phyloP scores from a whole-genome alignment of 306 rosid genomes.

The Gastrolobium bilobum region DNA sequence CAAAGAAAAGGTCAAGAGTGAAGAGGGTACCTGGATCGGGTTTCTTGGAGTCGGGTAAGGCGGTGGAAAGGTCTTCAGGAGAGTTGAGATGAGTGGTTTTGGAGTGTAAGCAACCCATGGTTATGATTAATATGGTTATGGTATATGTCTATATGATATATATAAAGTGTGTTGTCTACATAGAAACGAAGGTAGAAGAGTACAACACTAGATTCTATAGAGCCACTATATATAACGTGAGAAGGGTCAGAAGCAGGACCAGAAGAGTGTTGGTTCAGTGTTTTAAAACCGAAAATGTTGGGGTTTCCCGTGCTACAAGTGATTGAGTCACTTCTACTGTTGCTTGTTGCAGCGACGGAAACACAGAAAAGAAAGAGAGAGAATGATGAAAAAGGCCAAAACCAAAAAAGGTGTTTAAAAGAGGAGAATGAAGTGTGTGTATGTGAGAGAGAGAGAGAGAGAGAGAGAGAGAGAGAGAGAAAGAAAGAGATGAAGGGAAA shows the following conservation, averaged over 20 bases:
- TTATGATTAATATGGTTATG: slow-evolving; percentile 7
- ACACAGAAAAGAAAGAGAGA: slow-evolving; percentile 27
- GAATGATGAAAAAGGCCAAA: slow-evolving; percentile 42
- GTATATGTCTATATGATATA: too few relatives aligned
- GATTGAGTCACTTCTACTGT: slow-evolving; percentile 40
- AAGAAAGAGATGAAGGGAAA: not conserved
- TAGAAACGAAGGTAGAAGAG: slow-evolving; percentile 42
- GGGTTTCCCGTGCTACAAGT: slow-evolving; percentile 32
- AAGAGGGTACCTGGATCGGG: slow-evolving; percentile 68
- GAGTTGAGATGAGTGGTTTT: slow-evolving; percentile 72
- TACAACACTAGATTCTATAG: slow-evolving; percentile 7
- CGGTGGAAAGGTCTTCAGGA: slow-evolving; percentile 71
- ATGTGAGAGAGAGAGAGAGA: too few relatives aligned
- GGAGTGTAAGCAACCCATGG: slow-evolving; percentile 78
- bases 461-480: not conserved
- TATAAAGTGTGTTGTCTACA: slow-evolving; percentile 27
- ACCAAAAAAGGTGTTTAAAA: slow-evolving; percentile 31
- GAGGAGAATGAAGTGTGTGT: not conserved
- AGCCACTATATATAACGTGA: too few relatives aligned
- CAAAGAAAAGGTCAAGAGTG: not conserved
- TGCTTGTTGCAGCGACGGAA: slow-evolving; percentile 55
- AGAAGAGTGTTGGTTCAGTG: slow-evolving; percentile 13
- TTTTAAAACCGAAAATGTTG: slow-evolving; percentile 37
- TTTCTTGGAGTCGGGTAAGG: slow-evolving; percentile 61
- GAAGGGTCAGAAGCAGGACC: not conserved